These are phyloP conservation scores for Paecilomyces sp. DNA, from an alignment of 2,329 filamentous ascomycete species.

Conservation along the genomic window DNA sequence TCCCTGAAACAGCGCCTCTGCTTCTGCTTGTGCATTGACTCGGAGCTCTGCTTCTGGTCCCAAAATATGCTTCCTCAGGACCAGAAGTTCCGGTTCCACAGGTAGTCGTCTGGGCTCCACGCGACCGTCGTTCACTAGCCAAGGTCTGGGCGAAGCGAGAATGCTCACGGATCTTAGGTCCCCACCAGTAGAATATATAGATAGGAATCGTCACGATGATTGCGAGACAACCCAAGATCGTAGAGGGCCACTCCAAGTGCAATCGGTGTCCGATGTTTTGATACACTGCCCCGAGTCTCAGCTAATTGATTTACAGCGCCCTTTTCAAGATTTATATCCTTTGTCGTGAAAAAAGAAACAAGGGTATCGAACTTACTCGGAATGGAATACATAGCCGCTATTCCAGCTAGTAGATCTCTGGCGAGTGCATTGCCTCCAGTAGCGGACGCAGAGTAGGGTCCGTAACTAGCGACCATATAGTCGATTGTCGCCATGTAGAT, in stretches of 20 bases:
- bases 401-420: constrained; percentile 56
- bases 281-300: constrained; percentile 26
- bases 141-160: constrained; percentile 60
- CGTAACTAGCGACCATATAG: constrained; percentile 62
- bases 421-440: constrained; percentile 61
- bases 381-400: constrained; percentile 52
- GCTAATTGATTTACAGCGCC: neutral
- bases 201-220: constrained; percentile 56
- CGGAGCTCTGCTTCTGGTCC: neutral
- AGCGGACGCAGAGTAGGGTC: constrained; percentile 56
- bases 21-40: neutral
- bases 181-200: constrained; percentile 60
- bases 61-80: constrained; percentile 5
- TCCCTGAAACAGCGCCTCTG: neutral
- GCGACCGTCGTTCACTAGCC: constrained; percentile 35
- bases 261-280: constrained; percentile 45
- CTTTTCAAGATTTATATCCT: neutral
- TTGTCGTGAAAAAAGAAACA: neutral
- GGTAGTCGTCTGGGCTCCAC: constrained; percentile 3
- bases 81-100: constrained; percentile 9
- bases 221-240: constrained; percentile 55
- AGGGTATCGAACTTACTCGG: constrained; percentile 34
- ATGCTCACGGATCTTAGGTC: constrained; percentile 48
- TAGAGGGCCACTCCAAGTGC: constrained; percentile 49
- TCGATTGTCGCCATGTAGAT: constrained; percentile 61